Conservation (phyloP, 345 rosid species). For the Gossypium raimondii region DNA sequence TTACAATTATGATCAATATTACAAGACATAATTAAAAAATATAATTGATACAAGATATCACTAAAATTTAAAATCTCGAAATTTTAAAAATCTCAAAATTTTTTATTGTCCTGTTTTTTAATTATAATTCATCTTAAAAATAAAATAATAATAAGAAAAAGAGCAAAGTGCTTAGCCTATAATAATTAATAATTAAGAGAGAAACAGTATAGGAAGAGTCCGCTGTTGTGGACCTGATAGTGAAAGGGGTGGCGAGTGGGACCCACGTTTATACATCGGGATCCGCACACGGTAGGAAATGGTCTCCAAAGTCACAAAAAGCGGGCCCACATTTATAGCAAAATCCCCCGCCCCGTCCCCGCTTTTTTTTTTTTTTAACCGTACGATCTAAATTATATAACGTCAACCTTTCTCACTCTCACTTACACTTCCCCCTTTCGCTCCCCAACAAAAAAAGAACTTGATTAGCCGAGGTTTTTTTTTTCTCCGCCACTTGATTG, state of each 20-base stretch:
- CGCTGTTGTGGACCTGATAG: constrained; percentile 4
- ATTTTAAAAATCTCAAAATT: too few relatives aligned
- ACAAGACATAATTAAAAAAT: too few relatives aligned
- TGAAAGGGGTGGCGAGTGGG: neutral
- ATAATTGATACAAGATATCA: too few relatives aligned
- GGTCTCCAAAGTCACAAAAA: constrained; percentile 3
- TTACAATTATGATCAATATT: too few relatives aligned
- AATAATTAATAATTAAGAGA: neutral
- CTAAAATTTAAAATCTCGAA: too few relatives aligned
- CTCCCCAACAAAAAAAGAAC: neutral
- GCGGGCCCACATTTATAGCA: neutral
- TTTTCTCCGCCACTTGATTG: neutral
- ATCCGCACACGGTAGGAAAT: constrained; percentile 17
- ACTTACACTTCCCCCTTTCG: neutral
- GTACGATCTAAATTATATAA: constrained; percentile 21
- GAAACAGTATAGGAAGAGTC: neutral
- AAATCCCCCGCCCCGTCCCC: constrained; percentile 9
- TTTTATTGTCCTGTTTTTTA: too few relatives aligned
- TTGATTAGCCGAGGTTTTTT: neutral
- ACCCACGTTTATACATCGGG: constrained; percentile 20
- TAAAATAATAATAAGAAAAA: too few relatives aligned
- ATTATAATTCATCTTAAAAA: too few relatives aligned
- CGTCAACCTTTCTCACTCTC: constrained; percentile 6
- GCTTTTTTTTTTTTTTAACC: constrained; percentile 14
- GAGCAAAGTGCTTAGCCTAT: too few relatives aligned